A percentile compares a stretch with the other conserved stretches of the same genome.
phyloP scores from a whole-genome alignment of 2,329 filamentous ascomycete genomes.

The Stenocarpella maydis region DNA sequence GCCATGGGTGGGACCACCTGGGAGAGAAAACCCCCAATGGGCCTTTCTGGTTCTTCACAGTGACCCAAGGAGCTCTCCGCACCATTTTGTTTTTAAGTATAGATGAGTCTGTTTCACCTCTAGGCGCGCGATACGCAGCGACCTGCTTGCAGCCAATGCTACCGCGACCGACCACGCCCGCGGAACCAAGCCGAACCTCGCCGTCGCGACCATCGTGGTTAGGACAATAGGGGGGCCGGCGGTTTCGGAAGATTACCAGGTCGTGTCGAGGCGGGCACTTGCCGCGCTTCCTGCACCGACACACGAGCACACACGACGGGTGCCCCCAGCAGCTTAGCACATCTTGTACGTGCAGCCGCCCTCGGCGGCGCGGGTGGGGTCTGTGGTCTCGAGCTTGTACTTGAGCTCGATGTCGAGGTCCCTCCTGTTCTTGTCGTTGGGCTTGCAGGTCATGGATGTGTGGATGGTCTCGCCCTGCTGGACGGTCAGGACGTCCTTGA shows the following conservation, averaged over 20 bases:
- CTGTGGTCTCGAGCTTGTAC: constrained; percentile 81
- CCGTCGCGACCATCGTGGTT: neutral
- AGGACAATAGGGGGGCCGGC: neutral
- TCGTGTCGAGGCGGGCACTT: neutral
- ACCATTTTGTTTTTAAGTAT: neutral
- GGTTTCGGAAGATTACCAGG: neutral
- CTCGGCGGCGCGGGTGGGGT: constrained; percentile 72
- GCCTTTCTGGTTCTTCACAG: neutral
- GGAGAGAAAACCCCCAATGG: neutral
- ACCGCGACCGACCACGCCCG: neutral
- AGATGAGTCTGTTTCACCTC: neutral
- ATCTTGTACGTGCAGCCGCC: constrained; percentile 84
- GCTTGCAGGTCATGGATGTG: constrained; percentile 80
- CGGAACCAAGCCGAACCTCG: neutral
- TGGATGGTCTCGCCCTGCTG: constrained; percentile 83
- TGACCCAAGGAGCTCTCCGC: neutral
- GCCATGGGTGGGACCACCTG: neutral
- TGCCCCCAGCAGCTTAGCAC: constrained; percentile 56
- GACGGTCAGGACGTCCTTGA: constrained; percentile 91
- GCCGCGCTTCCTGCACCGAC: neutral
- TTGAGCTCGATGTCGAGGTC: constrained; percentile 91
- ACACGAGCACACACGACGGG: constrained; percentile 6
- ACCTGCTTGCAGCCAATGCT: neutral
- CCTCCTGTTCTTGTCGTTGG: constrained; percentile 92
- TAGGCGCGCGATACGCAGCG: constrained; percentile 26